Evolutionary conservation across 352 stramenopile species (phyloP).

Genomic region (Proteromonas lacertae): DNA sequence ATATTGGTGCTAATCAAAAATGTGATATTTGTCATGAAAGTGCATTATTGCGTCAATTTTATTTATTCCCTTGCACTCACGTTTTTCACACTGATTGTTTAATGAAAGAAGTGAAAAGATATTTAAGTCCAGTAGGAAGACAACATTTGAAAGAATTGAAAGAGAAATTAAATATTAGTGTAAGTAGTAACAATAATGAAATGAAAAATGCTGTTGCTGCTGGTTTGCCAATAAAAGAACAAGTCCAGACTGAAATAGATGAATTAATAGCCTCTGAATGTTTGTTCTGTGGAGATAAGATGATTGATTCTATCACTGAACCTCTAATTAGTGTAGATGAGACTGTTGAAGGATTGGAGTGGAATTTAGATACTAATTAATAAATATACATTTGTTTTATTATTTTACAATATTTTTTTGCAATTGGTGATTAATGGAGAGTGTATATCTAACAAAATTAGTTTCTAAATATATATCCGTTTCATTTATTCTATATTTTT

Average conservation of each 20-base stretch:
- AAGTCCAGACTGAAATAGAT: conserved; percentile 56
- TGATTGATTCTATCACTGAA: conserved; percentile 65
- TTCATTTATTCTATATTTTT: too few relatives aligned
- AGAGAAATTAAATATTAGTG: conserved; percentile 31
- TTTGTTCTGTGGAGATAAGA: conserved; percentile 62
- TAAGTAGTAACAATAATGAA: conserved; percentile 24
- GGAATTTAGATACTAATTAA: too few relatives aligned
- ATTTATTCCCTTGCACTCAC: conserved; percentile 64
- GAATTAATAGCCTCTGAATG: conserved; percentile 65
- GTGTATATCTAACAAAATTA: too few relatives aligned
- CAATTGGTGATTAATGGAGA: too few relatives aligned
- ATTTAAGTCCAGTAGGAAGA: conserved; percentile 11
- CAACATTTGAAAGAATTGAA: conserved; percentile 30
- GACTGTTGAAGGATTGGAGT: conserved; percentile 13
- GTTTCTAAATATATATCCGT: too few relatives aligned
- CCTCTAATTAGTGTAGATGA: conserved; percentile 53
- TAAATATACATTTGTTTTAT: too few relatives aligned
- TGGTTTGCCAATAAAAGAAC: too few relatives aligned
- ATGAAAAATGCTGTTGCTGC: conserved; percentile 15
- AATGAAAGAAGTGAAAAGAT: conserved; percentile 8
- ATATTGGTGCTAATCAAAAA: neutral
- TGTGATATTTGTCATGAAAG: neutral
- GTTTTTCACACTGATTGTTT: conserved; percentile 56
- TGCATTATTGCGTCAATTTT: conserved; percentile 42
- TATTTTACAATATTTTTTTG: too few relatives aligned